Base-by-base conservation (phyloP, 225 moss, liverwort and hornwort species). In the Ulota crispa region DNA sequence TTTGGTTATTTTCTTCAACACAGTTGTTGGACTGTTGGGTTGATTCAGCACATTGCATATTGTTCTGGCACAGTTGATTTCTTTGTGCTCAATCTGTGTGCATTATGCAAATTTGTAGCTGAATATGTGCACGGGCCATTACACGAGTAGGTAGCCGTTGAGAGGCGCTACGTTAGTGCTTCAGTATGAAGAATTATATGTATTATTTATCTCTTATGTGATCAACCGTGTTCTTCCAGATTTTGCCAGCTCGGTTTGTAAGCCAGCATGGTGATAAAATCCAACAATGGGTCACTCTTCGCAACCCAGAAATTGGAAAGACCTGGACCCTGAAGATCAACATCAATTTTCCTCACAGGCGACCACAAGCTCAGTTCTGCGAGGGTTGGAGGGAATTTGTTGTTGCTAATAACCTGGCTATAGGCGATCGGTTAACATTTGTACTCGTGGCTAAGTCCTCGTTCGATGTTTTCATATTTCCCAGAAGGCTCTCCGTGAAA, bases 311-410 rank as follows among this genome's bases (percentile, higher is more conserved):
- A 52, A 60, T 21, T n/a, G 37, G 3, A 23, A 61, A 24, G 50
- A 42, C 0, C 15, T 85, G 85, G 81, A 11, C 5, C 20, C 81
- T 82, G 21, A 0, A 53, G 61, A 19, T 82, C 9, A 26, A 20
- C 52, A 1, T 78, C 73, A 0, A 2, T 0, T 41, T 67, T 10
- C 61, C 78, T 68, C 52, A 61, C 13, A 31, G 10, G 0, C 67
- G 78, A 26, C 23, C 57, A 10, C 78, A 68, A 43, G 41, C 12
- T 68, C 53, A 53, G 12, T 68, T 82, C 41, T 4, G 26, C 32
- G 8, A 20, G 4, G 82, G 82, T 41, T 82, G 85, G 85, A 78
- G 13, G 73, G 73, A 10, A 32, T 85, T 85, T 30, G 61, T 32
- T 31, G 0, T 6, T 24, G 73, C 59, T 16, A 78, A 85, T 32